Evolutionary conservation across 768 basidiomycete genomes (phyloP).

Genomic region (Podaxis sp.): DNA sequence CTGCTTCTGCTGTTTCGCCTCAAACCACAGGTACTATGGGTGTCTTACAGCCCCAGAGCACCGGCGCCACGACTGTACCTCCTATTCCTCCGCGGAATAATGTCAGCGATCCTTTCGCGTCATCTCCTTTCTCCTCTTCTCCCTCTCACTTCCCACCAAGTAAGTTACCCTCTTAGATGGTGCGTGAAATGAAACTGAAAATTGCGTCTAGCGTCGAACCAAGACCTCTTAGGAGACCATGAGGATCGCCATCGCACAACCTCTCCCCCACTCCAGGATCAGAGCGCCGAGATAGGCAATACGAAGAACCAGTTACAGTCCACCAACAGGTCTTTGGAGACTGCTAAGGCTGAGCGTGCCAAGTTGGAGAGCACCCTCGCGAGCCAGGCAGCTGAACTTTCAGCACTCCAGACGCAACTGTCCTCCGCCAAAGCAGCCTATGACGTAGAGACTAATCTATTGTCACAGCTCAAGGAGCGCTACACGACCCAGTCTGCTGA

Average conservation of each 20-base stretch:
- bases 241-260: conserved; percentile 48
- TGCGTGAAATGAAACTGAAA: not conserved
- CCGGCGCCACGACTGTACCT: conserved; percentile 22
- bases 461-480: conserved; percentile 68
- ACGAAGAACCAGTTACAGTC: conserved; percentile 80
- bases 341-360: conserved; percentile 62
- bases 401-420: conserved; percentile 80
- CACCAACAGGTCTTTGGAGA: conserved; percentile 69
- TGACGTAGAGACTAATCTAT: conserved; percentile 76
- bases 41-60: conserved; percentile 30
- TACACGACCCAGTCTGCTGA: conserved; percentile 63
- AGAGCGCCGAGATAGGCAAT: conserved; percentile 86
- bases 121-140: conserved; percentile 21
- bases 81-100: conserved; percentile 24
- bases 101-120: conserved; percentile 47
- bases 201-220: conserved; percentile 12
- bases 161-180: conserved; percentile 21
- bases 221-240: conserved; percentile 74
- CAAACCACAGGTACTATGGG: conserved; percentile 36
- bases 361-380: conserved; percentile 63
- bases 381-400: conserved; percentile 70
- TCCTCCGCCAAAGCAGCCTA: conserved; percentile 80
- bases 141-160: conserved; percentile 27
- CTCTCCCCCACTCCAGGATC: conserved; percentile 60
- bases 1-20: conserved; percentile 39